phyloP scores from a whole-genome alignment of 2,329 filamentous ascomycete genomes.

The Hymenoscyphus repandus region DNA sequence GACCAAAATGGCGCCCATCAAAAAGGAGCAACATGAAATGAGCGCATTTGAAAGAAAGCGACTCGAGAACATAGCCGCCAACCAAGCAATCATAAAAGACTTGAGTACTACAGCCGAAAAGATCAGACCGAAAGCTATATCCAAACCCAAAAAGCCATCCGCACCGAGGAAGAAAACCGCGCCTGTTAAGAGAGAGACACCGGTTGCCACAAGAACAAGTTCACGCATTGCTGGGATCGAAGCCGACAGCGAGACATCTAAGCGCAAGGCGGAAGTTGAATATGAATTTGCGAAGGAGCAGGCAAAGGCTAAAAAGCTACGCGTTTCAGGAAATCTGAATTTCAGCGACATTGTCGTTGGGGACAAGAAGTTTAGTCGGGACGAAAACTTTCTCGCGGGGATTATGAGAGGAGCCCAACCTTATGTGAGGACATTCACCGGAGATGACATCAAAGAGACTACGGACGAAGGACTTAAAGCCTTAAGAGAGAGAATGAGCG shows the following conservation, averaged over 20 bases:
- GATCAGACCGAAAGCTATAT: conserved; percentile 52
- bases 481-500: conserved; percentile 70
- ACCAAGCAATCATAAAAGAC: conserved; percentile 75
- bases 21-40: conserved; percentile 46
- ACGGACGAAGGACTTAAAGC: conserved; percentile 69
- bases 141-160: conserved; percentile 44
- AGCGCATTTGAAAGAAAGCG: conserved; percentile 85
- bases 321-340: conserved; percentile 62
- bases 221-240: conserved; percentile 52
- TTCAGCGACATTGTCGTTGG: conserved; percentile 75
- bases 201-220: conserved; percentile 51
- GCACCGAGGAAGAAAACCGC: conserved; percentile 37
- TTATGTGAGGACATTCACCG: conserved; percentile 77
- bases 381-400: conserved; percentile 59
- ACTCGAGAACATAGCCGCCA: conserved; percentile 80
- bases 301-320: conserved; percentile 55
- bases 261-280: conserved; percentile 64
- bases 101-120: conserved; percentile 67
- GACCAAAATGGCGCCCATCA: conserved; percentile 40
- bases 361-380: conserved; percentile 69
- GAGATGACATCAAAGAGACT: conserved; percentile 77
- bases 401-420: conserved; percentile 68
- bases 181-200: conserved; percentile 41
- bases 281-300: conserved; percentile 50
- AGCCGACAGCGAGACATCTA: conserved; percentile 54